Evolutionary conservation across 139 green algal genomes (phyloP), one percentile per base, ranked within the genome.

Genomic region (Monoraphidium neglectum): DNA sequence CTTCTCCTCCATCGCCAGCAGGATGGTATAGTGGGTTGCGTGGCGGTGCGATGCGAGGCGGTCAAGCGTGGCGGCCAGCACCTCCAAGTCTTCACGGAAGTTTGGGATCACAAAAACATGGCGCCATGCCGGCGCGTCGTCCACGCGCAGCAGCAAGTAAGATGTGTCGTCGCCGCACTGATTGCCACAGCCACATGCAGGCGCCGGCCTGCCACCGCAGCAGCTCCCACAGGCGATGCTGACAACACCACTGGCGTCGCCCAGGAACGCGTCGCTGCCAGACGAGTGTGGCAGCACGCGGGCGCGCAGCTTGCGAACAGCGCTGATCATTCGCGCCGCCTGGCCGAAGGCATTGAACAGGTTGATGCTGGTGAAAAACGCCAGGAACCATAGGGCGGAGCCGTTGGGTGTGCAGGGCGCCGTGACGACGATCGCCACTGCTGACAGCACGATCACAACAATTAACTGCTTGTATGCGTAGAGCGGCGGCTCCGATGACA

Each of bases 71-170:
- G 59, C 64, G 32, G 28, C 61, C 21, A 86, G 77, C 10, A 81
- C 66, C 32, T n/a, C 35, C 26, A 81, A 59, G 30, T 80, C 69
- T 67, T 86, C 81, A 36, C 81, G 77, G 59, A 81, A 86, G 60
- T 86, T 86, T 24, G 81, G 81, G 64, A 86, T 83, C 28, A 86
- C 61, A 59, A 86, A 86, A 24, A 74, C 72, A 51, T 86, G 81
- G 57, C 73, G 56, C 70, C 73, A 79, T 61, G 70, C 33, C 47
- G 59, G 72, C 61, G n/a, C 26, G 26, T 23, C 26, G 10, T 65
- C 57, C 6, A 33, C 28, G 57, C 16, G 57, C n/a, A 79, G 61
- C 33, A 79, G 63, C 1, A 37, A 49, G 18, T 67, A 35, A 24
- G n/a, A 43, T 62, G 72, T 62, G 15, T 30, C 53, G 16, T 43